Conservation (phyloP, 352 stramenopile species). For the Peronosclerospora sorghi region DNA sequence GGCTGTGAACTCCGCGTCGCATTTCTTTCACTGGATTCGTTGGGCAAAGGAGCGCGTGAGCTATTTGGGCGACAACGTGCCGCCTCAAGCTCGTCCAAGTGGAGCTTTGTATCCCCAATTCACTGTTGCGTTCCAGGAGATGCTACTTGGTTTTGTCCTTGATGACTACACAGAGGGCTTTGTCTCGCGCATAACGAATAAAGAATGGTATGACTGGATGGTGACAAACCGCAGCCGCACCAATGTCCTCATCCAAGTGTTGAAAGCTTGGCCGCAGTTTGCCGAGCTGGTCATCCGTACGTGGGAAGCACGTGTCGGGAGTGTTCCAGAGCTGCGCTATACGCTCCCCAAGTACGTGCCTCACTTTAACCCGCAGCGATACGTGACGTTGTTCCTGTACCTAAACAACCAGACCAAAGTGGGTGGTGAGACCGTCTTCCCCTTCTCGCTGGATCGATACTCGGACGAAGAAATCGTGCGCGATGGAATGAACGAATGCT, state of each 20-base stretch:
- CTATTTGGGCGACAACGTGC: slow-evolving; percentile 42
- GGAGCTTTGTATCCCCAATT: slow-evolving; percentile 56
- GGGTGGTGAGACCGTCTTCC: slow-evolving; percentile 97
- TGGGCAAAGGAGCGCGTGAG: slow-evolving; percentile 74
- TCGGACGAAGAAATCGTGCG: slow-evolving; percentile 59
- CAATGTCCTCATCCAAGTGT: slow-evolving; percentile 52
- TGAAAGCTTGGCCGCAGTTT: slow-evolving; percentile 48
- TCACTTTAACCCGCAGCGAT: slow-evolving; percentile 88
- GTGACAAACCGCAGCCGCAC: slow-evolving; percentile 44
- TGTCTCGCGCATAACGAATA: slow-evolving; percentile 44
- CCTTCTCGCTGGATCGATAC: slow-evolving; percentile 68
- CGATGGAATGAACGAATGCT: slow-evolving; percentile 75
- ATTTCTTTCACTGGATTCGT: slow-evolving; percentile 70
- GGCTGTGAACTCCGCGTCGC: slow-evolving; percentile 41
- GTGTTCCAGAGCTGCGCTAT: slow-evolving; percentile 34
- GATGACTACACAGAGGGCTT: slow-evolving; percentile 52
- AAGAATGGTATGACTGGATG: slow-evolving; percentile 71
- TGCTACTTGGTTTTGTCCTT: slow-evolving; percentile 45
- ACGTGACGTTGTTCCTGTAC: slow-evolving; percentile 95
- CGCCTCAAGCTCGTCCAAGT: slow-evolving; percentile 28
- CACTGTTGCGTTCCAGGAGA: slow-evolving; percentile 51
- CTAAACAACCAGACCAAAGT: slow-evolving; percentile 91
- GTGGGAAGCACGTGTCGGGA: slow-evolving; percentile 47
- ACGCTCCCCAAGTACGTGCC: slow-evolving; percentile 49
- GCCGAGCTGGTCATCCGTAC: slow-evolving; percentile 51